Evolutionary conservation across 108 stramenopile species (phyloP).

Genomic region (Pinguiococcus pyrenoidosus): DNA sequence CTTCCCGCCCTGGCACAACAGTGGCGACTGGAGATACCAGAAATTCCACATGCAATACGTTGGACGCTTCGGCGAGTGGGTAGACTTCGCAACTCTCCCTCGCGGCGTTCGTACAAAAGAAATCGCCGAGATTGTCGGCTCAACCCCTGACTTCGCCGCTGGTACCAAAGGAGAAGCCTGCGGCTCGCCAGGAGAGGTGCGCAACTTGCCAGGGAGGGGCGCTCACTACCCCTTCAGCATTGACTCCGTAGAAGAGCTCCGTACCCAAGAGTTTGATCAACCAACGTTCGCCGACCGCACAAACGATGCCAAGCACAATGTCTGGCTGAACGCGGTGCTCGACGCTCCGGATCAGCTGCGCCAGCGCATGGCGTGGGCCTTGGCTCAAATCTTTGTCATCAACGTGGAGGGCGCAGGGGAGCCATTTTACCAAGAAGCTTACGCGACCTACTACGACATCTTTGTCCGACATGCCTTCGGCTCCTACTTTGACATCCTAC

Average conservation of each 20-base stretch:
- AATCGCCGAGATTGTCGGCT: neutral
- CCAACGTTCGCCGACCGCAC: no score
- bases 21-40: neutral
- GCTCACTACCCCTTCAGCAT: no score
- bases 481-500: conserved; percentile 51
- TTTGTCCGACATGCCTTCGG: conserved; percentile 60
- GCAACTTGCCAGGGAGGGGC: no score
- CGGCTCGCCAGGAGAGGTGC: conserved; percentile 9
- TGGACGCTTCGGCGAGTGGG: neutral
- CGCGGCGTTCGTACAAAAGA: neutral
- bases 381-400: conserved; percentile 52
- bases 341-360: no score
- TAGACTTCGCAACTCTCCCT: neutral
- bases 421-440: no score
- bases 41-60: neutral
- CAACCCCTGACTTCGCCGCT: neutral
- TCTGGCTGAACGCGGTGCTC: conserved; percentile 50
- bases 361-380: conserved; percentile 55
- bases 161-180: neutral
- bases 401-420: conserved; percentile 13
- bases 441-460: conserved; percentile 45
- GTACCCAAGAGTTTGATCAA: no score
- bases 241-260: no score
- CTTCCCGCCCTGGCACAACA: conserved; percentile 1
- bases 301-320: conserved; percentile 13